A percentile compares a stretch with the other conserved stretches of the same genome.
Evolutionary conservation across 2,329 filamentous ascomycete genomes (phyloP).

Genomic region (Cercospora citrullina): DNA sequence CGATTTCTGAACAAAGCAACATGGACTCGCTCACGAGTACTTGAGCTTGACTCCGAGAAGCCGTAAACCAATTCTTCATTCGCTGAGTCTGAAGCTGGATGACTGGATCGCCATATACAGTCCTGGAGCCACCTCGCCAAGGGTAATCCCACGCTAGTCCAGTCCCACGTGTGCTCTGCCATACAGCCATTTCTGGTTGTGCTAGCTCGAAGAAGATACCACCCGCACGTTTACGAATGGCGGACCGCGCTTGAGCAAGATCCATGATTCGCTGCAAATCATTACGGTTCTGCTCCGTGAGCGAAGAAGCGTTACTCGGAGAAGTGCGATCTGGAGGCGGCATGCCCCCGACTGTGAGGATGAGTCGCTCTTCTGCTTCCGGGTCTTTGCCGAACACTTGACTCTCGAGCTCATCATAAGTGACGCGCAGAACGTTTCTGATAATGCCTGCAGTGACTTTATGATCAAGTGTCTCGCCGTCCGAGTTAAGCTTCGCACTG

Average conservation of each 20-base stretch:
- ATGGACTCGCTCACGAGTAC: constrained; percentile 52
- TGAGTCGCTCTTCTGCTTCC: constrained; percentile 16
- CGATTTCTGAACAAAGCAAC: constrained; percentile 57
- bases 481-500: constrained; percentile 55
- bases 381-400: constrained; percentile 21
- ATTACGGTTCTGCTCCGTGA: constrained; percentile 32
- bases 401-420: constrained; percentile 43
- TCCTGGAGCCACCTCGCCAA: constrained; percentile 40
- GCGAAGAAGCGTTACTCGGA: constrained; percentile 24
- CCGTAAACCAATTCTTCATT: constrained; percentile 39
- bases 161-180: constrained; percentile 32
- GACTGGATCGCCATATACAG: constrained; percentile 47
- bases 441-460: constrained; percentile 56
- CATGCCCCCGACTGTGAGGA: constrained; percentile 39
- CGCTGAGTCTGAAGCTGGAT: constrained; percentile 41
- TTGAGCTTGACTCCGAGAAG: constrained; percentile 16
- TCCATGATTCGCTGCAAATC: constrained; percentile 41
- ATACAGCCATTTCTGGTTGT: constrained; percentile 40
- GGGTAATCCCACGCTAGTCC: constrained; percentile 47
- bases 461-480: constrained; percentile 56
- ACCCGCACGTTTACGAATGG: constrained; percentile 40
- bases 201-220: constrained; percentile 40
- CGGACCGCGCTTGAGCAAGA: constrained; percentile 39
- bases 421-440: constrained; percentile 56
- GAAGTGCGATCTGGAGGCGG: constrained; percentile 25